phyloP scores from a whole-genome alignment of 768 basidiomycete species.

The Trichaptum fuscoviolaceum region DNA sequence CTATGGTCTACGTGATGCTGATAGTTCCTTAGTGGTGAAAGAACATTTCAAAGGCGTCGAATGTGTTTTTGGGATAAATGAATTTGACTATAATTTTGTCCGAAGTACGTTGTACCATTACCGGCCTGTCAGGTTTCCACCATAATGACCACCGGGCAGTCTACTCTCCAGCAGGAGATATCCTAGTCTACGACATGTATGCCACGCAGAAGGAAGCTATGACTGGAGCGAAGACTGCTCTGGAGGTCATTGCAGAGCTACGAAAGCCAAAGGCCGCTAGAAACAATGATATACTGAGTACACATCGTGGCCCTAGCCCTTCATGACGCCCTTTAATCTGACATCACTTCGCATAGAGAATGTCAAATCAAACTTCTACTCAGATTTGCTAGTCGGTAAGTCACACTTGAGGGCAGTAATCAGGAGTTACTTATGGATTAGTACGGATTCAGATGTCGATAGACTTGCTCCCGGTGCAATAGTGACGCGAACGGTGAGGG shows the following conservation, averaged over 20 bases:
- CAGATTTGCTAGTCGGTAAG: not conserved
- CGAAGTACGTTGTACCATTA: not conserved
- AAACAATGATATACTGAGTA: not conserved
- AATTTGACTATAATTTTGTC: not conserved
- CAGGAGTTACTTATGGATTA: not conserved
- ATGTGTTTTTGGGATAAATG: not conserved
- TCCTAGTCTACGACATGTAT: not conserved
- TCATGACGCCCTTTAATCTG: too few species aligned
- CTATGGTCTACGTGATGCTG: not conserved
- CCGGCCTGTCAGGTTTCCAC: not conserved
- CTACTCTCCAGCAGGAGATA: not conserved
- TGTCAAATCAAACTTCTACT: not conserved
- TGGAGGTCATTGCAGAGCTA: not conserved
- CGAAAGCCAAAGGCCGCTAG: not conserved
- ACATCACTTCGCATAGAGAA: not conserved
- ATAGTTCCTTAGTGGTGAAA: not conserved
- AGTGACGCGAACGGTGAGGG: not conserved
- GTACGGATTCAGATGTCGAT: not conserved
- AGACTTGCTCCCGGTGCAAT: not conserved
- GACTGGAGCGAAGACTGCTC: not conserved
- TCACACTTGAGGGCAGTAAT: not conserved
- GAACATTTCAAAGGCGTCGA: not conserved
- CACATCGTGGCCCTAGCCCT: too few species aligned
- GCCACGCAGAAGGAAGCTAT: not conserved
- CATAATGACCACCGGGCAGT: not conserved